These are phyloP conservation scores for Quercus rubra DNA, from an alignment of 306 rosid genomes.

Conservation along the genomic window DNA sequence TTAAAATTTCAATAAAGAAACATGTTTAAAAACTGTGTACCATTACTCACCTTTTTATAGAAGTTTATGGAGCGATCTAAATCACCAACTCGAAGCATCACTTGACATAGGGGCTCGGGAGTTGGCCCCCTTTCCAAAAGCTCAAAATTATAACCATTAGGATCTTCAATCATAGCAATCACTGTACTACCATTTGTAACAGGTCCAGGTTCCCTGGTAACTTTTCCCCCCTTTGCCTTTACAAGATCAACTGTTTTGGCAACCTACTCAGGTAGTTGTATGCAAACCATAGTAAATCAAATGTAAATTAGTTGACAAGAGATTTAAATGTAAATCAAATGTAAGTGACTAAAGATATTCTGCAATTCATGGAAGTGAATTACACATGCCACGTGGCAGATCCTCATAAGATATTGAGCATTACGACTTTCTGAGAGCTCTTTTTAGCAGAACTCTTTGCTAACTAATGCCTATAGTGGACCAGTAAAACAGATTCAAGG, in stretches of 20 bases:
- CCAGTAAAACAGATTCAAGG: too few species aligned
- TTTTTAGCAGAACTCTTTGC: too few species aligned
- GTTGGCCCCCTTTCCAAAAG: constrained; percentile 80
- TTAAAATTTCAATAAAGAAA: constrained; percentile 12
- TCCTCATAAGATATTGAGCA: too few species aligned
- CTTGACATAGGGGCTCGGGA: constrained; percentile 89
- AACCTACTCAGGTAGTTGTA: constrained; percentile 42
- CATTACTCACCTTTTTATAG: constrained; percentile 72
- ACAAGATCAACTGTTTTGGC: constrained; percentile 75
- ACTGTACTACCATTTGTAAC: constrained; percentile 63
- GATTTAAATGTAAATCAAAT: neutral
- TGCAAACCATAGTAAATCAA: neutral
- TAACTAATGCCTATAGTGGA: too few species aligned
- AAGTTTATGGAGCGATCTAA: constrained; percentile 85
- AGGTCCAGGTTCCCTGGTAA: constrained; percentile 76
- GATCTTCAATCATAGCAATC: constrained; percentile 82
- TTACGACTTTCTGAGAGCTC: too few species aligned
- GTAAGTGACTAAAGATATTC: too few species aligned
- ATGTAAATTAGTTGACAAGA: constrained; percentile 9
- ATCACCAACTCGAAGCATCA: constrained; percentile 95
- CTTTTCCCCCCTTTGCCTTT: constrained; percentile 85
- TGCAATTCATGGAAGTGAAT: too few species aligned
- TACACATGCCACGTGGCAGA: too few species aligned
- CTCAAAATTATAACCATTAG: constrained; percentile 90
- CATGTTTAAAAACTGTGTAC: neutral